Conservation (phyloP, 179 eudicot genomes). For the Actinidia polygama region DNA sequence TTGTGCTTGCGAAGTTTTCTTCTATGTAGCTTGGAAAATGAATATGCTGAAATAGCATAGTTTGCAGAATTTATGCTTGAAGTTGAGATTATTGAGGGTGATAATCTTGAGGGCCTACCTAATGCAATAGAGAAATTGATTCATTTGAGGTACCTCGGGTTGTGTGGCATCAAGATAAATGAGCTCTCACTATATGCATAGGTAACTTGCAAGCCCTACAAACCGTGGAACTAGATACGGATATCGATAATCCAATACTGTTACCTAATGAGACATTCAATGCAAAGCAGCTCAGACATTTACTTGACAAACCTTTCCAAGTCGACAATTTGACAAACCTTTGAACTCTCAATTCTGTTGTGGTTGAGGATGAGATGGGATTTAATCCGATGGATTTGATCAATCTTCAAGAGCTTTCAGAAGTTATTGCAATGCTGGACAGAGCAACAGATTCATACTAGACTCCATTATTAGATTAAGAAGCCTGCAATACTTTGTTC, state of each 20-base stretch:
- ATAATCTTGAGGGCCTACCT: not conserved
- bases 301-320: not conserved
- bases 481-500: not conserved
- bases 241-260: too few relatives aligned
- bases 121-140: not conserved
- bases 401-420: too few relatives aligned
- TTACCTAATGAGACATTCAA: too few relatives aligned
- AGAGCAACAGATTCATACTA: not conserved
- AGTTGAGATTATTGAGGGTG: slow-evolving; percentile 11
- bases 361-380: too few relatives aligned
- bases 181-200: not conserved
- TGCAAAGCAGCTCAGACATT: too few relatives aligned
- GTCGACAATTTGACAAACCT: not conserved
- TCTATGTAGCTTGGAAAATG: not conserved
- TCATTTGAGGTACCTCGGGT: not conserved
- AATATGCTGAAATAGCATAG: not conserved
- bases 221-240: not conserved
- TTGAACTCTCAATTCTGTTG: not conserved
- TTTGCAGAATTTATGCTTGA: not conserved
- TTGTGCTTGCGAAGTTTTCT: not conserved
- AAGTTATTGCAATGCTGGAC: accelerated
- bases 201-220: not conserved
- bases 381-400: too few relatives aligned
- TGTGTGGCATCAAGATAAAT: not conserved
- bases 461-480: not conserved